Percentiles rank a stretch among this genome's conserved stretches.
These are phyloP conservation scores for Neonectria sp. DNA, from an alignment of 2,329 filamentous ascomycete species.

Conservation along the genomic window DNA sequence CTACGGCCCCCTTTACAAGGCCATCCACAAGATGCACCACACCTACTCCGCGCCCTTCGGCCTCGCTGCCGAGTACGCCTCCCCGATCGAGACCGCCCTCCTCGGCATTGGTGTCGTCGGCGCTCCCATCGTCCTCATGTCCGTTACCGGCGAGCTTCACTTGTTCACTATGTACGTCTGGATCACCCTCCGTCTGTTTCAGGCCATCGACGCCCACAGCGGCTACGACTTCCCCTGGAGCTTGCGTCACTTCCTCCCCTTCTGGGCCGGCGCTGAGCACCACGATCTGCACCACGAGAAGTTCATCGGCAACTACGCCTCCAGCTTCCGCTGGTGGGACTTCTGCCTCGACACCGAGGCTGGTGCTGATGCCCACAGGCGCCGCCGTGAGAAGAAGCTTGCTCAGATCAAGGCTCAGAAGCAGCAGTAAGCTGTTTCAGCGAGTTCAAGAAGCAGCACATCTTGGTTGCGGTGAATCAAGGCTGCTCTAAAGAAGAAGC, in stretches of 20 bases:
- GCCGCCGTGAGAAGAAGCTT: slow-evolving; percentile 84
- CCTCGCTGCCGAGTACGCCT: slow-evolving; percentile 96
- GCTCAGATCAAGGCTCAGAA: slow-evolving; percentile 77
- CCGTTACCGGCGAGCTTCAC: slow-evolving; percentile 88
- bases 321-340: slow-evolving; percentile 99
- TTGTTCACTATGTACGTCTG: slow-evolving; percentile 98
- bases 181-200: slow-evolving; percentile 94
- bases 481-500: slow-evolving; percentile 23
- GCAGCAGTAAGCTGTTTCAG: slow-evolving; percentile 65
- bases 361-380: slow-evolving; percentile 87
- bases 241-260: slow-evolving; percentile 93
- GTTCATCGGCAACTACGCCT: slow-evolving; percentile 98
- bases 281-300: slow-evolving; percentile 98
- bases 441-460: slow-evolving; percentile 23
- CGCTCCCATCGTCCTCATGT: slow-evolving; percentile 86
- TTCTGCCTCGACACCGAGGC: slow-evolving; percentile 94
- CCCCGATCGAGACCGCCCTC: slow-evolving; percentile 96
- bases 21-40: slow-evolving; percentile 99
- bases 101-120: slow-evolving; percentile 90
- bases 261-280: slow-evolving; percentile 98
- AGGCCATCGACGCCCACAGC: slow-evolving; percentile 97
- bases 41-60: slow-evolving; percentile 98
- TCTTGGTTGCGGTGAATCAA: slow-evolving; percentile 47
- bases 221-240: slow-evolving; percentile 99
- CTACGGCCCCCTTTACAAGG: slow-evolving; percentile 95